A percentile compares a stretch with the other conserved stretches of the same genome.
These are phyloP conservation scores for Penicillium sp. DNA, from an alignment of 2,329 filamentous ascomycete species.

Conservation along the genomic window DNA sequence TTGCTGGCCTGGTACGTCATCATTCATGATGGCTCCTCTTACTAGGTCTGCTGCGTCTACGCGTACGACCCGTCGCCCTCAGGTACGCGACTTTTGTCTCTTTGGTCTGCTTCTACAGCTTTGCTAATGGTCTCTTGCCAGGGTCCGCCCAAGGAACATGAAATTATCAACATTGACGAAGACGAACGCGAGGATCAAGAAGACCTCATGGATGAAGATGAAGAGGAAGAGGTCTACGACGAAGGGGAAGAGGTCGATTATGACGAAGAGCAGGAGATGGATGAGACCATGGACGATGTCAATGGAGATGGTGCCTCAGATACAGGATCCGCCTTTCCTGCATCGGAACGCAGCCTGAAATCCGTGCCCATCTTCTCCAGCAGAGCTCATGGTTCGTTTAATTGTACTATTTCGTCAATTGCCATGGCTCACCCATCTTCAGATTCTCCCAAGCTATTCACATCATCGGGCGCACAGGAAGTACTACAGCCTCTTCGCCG, in stretches of 20 bases:
- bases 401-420: background rate
- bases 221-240: conserved; percentile 22
- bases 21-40: conserved; percentile 37
- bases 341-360: conserved; percentile 17
- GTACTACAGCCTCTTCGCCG: conserved; percentile 57
- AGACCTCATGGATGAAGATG: conserved; percentile 27
- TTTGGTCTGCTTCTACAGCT: conserved; percentile 5
- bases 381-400: conserved; percentile 14
- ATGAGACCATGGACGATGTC: conserved; percentile 27
- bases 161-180: conserved; percentile 40
- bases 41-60: conserved; percentile 31
- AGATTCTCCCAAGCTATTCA: conserved; percentile 37
- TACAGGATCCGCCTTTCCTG: conserved; percentile 28
- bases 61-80: conserved; percentile 12
- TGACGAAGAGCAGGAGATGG: conserved; percentile 23
- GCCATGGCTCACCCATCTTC: conserved; percentile 5
- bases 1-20: conserved; percentile 3
- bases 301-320: conserved; percentile 27
- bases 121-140: conserved; percentile 12
- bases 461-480: conserved; percentile 46
- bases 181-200: conserved; percentile 29
- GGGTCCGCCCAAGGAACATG: conserved; percentile 26
- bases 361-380: conserved; percentile 9
- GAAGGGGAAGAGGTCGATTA: conserved; percentile 25
- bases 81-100: conserved; percentile 12